Percentiles rank a stretch among this genome's conserved stretches.
Evolutionary conservation across 1,284 basidiomycete species (phyloP).

Genomic region (Boletus albobrunnescens): DNA sequence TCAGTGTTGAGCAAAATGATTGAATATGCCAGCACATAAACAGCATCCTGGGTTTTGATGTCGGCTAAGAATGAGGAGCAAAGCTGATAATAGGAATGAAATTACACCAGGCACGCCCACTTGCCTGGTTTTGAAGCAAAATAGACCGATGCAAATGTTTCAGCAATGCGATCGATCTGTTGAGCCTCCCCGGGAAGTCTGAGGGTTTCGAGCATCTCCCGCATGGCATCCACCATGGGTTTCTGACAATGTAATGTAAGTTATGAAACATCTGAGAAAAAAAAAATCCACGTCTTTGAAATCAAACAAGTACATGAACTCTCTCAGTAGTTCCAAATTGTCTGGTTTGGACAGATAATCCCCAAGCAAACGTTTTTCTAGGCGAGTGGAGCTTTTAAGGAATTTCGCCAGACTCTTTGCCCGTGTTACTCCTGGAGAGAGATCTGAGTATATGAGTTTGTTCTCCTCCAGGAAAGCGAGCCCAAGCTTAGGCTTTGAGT

Average conservation of each 20-base stretch:
- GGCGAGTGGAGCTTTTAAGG: conserved; percentile 78
- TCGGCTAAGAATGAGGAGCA: conserved; percentile 52
- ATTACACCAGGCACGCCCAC: conserved; percentile 7
- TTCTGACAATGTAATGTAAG: conserved; percentile 53
- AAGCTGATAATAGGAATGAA: conserved; percentile 6
- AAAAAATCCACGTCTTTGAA: conserved; percentile 69
- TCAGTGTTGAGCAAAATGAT: conserved; percentile 99
- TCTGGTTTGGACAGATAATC: conserved; percentile 93
- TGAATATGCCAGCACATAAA: conserved; percentile 92
- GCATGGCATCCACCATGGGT: conserved; percentile 91
- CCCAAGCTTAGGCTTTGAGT: conserved; percentile 92
- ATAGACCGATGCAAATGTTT: conserved; percentile 90
- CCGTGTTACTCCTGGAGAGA: conserved; percentile 53
- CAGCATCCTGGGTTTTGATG: conserved; percentile 88
- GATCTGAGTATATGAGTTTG: conserved; percentile 72
- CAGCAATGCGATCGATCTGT: conserved; percentile 92
- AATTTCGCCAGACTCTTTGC: conserved; percentile 74
- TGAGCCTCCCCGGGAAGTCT: conserved; percentile 94
- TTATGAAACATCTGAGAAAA: conserved; percentile 4
- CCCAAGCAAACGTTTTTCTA: conserved; percentile 93
- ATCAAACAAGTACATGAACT: conserved; percentile 88
- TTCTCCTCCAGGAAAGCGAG: conserved; percentile 89
- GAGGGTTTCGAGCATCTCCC: conserved; percentile 92
- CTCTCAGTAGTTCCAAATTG: conserved; percentile 80
- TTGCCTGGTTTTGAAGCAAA: conserved; percentile 80